Percentiles rank a stretch among this genome's conserved stretches.
Conservation (phyloP, 2,329 filamentous ascomycete genomes). For the Hirsutella thompsonii region DNA sequence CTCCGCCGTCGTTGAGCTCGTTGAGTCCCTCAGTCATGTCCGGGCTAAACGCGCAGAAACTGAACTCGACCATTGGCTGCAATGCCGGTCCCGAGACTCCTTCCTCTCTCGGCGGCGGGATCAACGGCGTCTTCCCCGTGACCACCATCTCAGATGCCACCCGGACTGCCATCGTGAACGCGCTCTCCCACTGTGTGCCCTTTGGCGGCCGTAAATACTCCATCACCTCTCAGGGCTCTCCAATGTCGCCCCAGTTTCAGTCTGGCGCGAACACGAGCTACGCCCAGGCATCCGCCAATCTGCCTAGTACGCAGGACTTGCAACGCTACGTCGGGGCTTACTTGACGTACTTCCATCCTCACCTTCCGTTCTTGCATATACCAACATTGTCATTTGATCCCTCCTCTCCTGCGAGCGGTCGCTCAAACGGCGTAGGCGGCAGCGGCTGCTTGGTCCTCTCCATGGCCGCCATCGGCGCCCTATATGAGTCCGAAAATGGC, state of each 20-base stretch:
- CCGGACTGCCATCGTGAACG: slow-evolving; percentile 46
- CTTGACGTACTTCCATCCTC: slow-evolving; percentile 84
- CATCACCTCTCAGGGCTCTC: slow-evolving; percentile 40
- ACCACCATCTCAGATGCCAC: slow-evolving; percentile 54
- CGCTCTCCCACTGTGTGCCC: slow-evolving; percentile 41
- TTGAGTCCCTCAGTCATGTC: slow-evolving; percentile 61
- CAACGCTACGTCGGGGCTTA: slow-evolving; percentile 86
- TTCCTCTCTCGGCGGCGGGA: slow-evolving; percentile 55
- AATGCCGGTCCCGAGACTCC: slow-evolving; percentile 57
- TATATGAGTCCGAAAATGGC: slow-evolving; percentile 75
- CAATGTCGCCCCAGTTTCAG: slow-evolving; percentile 38
- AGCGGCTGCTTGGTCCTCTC: slow-evolving; percentile 75
- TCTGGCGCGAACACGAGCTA: slow-evolving; percentile 33
- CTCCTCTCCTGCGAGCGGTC: slow-evolving; percentile 51
- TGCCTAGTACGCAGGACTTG: slow-evolving; percentile 75
- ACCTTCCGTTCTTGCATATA: slow-evolving; percentile 88
- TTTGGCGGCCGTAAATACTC: slow-evolving; percentile 53
- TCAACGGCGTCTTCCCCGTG: slow-evolving; percentile 43
- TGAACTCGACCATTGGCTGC: slow-evolving; percentile 55
- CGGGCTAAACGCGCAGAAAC: slow-evolving; percentile 45
- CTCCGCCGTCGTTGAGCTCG: slow-evolving; percentile 60
- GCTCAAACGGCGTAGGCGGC: slow-evolving; percentile 53
- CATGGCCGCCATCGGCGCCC: slow-evolving; percentile 66
- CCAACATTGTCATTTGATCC: slow-evolving; percentile 85
- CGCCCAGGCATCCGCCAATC: slow-evolving; percentile 39